These are phyloP conservation scores for Calonectria pauciramosa DNA, from an alignment of 2,329 filamentous ascomycete genomes.

Conservation along the genomic window DNA sequence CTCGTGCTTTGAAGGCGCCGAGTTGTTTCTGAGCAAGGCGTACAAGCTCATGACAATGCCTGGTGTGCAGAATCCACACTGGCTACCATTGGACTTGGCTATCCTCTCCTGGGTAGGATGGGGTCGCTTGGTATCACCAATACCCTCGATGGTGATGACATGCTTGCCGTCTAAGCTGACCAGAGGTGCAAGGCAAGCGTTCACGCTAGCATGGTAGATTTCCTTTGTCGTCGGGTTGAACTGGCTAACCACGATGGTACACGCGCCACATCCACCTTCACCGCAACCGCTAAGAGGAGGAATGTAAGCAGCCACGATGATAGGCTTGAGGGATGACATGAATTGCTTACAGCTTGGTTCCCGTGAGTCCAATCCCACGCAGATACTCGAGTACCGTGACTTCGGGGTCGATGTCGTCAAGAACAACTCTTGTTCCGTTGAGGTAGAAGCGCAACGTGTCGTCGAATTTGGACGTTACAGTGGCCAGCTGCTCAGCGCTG, in stretches of 20 bases:
- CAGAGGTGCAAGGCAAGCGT: slow-evolving; percentile 93
- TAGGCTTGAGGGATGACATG: too few species aligned
- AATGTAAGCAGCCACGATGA: slow-evolving; percentile 20
- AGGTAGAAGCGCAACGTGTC: slow-evolving; percentile 94
- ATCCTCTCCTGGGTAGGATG: slow-evolving; percentile 94
- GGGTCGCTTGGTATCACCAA: slow-evolving; percentile 87
- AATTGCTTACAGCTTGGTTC: slow-evolving; percentile 81
- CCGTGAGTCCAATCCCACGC: slow-evolving; percentile 91
- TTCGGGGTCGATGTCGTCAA: slow-evolving; percentile 92
- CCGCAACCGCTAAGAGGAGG: slow-evolving; percentile 77
- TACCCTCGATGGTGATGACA: slow-evolving; percentile 97
- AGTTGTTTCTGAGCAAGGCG: slow-evolving; percentile 88
- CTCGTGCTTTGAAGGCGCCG: slow-evolving; percentile 81
- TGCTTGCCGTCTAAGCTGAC: slow-evolving; percentile 97
- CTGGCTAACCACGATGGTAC: slow-evolving; percentile 94
- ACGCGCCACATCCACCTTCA: slow-evolving; percentile 96
- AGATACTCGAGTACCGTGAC: slow-evolving; percentile 94
- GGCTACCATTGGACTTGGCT: slow-evolving; percentile 90
- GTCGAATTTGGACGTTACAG: slow-evolving; percentile 82
- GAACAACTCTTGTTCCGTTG: slow-evolving; percentile 89
- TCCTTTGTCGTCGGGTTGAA: slow-evolving; percentile 92
- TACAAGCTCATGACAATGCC: slow-evolving; percentile 99
- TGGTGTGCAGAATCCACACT: slow-evolving; percentile 95
- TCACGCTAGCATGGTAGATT: slow-evolving; percentile 97
- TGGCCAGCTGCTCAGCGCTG: slow-evolving; percentile 50